phyloP scores from a whole-genome alignment of 306 rosid genomes.

The Luffa aegyptiaca region DNA sequence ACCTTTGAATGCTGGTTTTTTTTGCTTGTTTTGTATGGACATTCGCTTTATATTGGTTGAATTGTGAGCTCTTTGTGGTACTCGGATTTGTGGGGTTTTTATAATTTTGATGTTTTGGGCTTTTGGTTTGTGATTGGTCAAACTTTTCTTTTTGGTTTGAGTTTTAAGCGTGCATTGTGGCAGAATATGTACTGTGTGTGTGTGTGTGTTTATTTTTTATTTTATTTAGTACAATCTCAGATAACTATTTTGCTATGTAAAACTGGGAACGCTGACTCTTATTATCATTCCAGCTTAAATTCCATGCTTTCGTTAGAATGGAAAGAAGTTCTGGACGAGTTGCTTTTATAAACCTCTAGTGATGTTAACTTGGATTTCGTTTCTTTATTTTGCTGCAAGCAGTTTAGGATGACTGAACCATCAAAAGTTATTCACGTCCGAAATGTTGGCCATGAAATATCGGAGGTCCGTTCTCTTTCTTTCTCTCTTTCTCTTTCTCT shows the following conservation, averaged over 20 bases:
- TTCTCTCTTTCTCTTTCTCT: neutral
- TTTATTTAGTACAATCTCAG: neutral
- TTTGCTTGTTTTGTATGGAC: neutral
- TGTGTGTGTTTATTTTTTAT: neutral
- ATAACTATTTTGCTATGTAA: neutral
- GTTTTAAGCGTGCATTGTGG: neutral
- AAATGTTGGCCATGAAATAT: slow-evolving; percentile 89
- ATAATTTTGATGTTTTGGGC: neutral
- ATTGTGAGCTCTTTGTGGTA: neutral
- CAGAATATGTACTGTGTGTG: neutral
- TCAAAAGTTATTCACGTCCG: slow-evolving; percentile 97
- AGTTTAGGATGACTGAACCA: slow-evolving; percentile 69
- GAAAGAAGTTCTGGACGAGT: neutral
- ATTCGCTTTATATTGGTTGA: neutral
- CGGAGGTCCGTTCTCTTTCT: slow-evolving; percentile 45
- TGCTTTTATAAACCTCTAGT: neutral
- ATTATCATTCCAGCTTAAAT: neutral
- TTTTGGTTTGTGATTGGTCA: neutral
- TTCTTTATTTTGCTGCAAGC: slow-evolving; percentile 25
- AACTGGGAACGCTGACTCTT: neutral
- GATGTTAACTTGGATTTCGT: neutral
- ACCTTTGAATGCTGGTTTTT: neutral
- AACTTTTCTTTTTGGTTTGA: neutral
- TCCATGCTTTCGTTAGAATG: neutral
- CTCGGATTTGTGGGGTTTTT: neutral